phyloP scores from a whole-genome alignment of 352 stramenopile genomes.

The Phytophthora foliorum region DNA sequence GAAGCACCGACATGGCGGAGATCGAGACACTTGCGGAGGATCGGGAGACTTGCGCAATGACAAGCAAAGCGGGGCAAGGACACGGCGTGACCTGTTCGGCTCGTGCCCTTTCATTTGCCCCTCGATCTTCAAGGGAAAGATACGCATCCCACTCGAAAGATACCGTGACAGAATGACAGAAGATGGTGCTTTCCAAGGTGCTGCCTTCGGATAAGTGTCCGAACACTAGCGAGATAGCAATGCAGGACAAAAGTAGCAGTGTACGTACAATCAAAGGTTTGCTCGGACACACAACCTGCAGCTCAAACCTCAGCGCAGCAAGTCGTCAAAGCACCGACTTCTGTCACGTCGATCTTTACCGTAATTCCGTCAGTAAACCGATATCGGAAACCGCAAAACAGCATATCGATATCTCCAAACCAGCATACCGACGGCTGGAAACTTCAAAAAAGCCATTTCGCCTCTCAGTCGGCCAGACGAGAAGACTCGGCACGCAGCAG shows the following conservation, averaged over 20 bases:
- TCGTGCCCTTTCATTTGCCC: slow-evolving; percentile 20
- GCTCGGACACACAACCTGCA: too few species aligned
- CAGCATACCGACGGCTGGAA: not conserved
- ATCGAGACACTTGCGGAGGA: slow-evolving; percentile 14
- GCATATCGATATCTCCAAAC: not conserved
- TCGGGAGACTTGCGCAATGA: slow-evolving; percentile 26
- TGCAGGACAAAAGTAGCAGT: too few species aligned
- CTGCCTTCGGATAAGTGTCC: too few species aligned
- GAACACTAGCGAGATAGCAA: too few species aligned
- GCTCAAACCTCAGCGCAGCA: too few species aligned
- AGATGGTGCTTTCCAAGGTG: not conserved
- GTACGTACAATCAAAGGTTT: too few species aligned
- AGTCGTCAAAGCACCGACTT: not conserved
- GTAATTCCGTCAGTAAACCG: not conserved
- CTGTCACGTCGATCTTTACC: not conserved
- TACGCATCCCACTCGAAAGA: slow-evolving; percentile 5
- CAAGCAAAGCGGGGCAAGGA: not conserved
- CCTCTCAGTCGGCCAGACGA: not conserved
- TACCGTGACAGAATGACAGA: not conserved
- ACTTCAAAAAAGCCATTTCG: slow-evolving; percentile 4
- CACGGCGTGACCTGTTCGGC: slow-evolving; percentile 1
- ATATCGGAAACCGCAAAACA: too few species aligned
- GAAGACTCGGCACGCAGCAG: slow-evolving; percentile 7
- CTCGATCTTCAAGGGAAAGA: slow-evolving; percentile 34
- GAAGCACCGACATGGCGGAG: slow-evolving; percentile 17